These are phyloP conservation scores for Hyparrhenia diplandra DNA, from an alignment of 176 grass and related monocot species.

Conservation along the genomic window DNA sequence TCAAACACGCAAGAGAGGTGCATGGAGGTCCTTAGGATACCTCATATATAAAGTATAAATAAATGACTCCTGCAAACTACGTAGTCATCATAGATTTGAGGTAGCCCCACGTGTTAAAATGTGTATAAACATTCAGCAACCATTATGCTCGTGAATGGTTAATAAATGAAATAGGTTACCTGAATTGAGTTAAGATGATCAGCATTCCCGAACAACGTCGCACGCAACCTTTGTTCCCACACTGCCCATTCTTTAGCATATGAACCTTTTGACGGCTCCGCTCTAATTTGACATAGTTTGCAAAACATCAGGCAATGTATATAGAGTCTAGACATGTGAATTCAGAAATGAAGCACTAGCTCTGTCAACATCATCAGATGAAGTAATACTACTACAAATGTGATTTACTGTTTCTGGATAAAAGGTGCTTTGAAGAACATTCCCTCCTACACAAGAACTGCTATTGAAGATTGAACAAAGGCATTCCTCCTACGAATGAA, in stretches of 20 bases:
- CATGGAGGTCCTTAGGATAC: not conserved
- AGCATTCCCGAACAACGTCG: slow-evolving; percentile 53
- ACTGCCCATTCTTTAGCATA: slow-evolving; percentile 85
- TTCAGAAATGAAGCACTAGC: not conserved
- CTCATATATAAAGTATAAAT: not conserved
- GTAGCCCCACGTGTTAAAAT: not conserved
- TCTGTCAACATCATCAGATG: not conserved
- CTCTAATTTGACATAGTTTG: slow-evolving; percentile 54
- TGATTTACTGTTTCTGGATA: not conserved
- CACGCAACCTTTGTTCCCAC: slow-evolving; percentile 79
- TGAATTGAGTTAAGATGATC: slow-evolving; percentile 85
- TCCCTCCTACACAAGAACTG: not conserved
- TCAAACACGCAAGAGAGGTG: not conserved
- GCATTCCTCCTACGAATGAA: not conserved
- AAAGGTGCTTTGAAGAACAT: not conserved
- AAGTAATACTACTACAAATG: not conserved
- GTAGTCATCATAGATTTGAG: not conserved
- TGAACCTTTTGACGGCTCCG: slow-evolving; percentile 81
- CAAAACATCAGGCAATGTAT: slow-evolving; percentile 18
- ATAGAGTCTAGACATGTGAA: slow-evolving; percentile 19
- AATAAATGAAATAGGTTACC: slow-evolving; percentile 47
- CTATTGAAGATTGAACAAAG: not conserved
- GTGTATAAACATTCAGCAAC: not conserved
- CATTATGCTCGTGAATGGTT: slow-evolving; percentile 6
- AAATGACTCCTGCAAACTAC: not conserved